Conservation (phyloP, 163 green algal species). For the Smithsoniella earleae region DNA sequence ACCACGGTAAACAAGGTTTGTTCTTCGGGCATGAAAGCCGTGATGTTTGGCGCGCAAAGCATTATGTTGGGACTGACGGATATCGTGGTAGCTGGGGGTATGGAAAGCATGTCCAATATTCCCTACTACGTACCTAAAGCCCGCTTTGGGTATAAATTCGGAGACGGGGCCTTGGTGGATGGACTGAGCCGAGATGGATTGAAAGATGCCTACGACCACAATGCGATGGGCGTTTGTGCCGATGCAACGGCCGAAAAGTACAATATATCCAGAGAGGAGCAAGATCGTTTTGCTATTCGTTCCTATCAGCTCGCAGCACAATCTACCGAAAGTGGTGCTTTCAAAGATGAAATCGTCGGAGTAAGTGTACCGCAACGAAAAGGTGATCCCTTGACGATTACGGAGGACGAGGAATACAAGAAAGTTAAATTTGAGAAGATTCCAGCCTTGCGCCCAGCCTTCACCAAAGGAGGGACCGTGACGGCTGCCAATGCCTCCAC, state of each 20-base stretch:
- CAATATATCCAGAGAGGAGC: slow-evolving; percentile 50
- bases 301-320: background rate
- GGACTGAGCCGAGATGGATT: no score
- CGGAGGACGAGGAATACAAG: no score
- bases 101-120: slow-evolving; percentile 85
- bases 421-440: no score
- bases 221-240: slow-evolving; percentile 78
- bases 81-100: slow-evolving; percentile 78
- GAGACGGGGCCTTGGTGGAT: no score
- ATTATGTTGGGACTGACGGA: no score
- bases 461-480: slow-evolving; percentile 54
- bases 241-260: slow-evolving; percentile 65
- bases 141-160: no score
- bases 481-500: slow-evolving; percentile 76
- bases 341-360: no score
- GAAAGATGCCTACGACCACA: slow-evolving; percentile 64
- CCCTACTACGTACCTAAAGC: slow-evolving; percentile 65
- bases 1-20: slow-evolving; percentile 89
- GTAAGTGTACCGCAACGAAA: no score
- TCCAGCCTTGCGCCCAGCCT: no score
- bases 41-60: slow-evolving; percentile 64
- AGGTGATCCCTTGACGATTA: no score
- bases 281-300: slow-evolving; percentile 33
- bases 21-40: slow-evolving; percentile 65
- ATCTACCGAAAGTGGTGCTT: slow-evolving; percentile 29